Conservation (phyloP, 1,284 basidiomycete genomes). For the Leccinum cinnamomeum region DNA sequence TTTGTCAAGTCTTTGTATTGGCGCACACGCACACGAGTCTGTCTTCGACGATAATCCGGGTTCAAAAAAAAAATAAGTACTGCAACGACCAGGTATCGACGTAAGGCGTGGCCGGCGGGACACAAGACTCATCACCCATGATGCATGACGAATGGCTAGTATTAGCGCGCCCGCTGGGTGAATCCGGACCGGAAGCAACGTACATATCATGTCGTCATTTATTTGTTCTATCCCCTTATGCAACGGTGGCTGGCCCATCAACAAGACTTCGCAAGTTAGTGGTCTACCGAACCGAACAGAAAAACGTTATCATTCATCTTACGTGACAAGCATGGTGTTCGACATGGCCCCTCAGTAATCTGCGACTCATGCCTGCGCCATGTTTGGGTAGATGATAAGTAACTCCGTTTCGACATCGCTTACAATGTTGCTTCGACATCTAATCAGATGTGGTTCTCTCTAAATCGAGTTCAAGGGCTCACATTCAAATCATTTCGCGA, state of each 20-base stretch:
- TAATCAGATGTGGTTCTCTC: neutral
- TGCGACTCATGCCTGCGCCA: neutral
- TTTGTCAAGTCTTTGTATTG: neutral
- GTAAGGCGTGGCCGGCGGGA: neutral
- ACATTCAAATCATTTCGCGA: neutral
- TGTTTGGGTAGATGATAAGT: neutral
- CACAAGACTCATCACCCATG: neutral
- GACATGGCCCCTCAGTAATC: neutral
- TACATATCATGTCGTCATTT: neutral
- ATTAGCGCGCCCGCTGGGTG: neutral
- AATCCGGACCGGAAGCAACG: slow-evolving; percentile 2
- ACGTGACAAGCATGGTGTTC: neutral
- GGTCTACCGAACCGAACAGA: no score
- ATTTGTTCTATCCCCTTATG: neutral
- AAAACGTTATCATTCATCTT: no score
- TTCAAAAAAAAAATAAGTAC: neutral
- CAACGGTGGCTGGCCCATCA: no score
- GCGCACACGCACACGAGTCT: neutral
- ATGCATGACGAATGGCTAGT: no score
- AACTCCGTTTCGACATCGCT: neutral
- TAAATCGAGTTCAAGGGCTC: neutral
- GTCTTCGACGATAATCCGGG: neutral
- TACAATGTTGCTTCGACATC: neutral
- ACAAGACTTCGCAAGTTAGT: no score
- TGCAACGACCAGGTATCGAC: neutral